phyloP scores from a whole-genome alignment of 768 basidiomycete genomes.

The Nevesoporus exiguus region DNA sequence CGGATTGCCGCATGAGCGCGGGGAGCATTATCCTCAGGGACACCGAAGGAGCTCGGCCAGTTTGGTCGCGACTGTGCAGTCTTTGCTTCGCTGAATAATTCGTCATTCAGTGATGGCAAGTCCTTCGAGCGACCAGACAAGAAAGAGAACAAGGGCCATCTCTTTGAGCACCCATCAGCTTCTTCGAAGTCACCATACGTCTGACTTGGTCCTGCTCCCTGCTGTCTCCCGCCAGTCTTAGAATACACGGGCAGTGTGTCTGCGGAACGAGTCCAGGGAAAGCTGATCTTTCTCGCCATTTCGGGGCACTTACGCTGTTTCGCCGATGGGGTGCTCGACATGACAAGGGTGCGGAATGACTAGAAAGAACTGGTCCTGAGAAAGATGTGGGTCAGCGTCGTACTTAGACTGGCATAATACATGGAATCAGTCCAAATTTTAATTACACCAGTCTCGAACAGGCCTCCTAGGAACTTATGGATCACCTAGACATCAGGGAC shows the following conservation, averaged over 20 bases:
- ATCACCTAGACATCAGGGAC: neutral
- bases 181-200: slow-evolving; percentile 9
- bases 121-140: slow-evolving; percentile 8
- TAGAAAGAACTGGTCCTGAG: neutral
- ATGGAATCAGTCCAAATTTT: slow-evolving; percentile 4
- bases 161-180: slow-evolving; percentile 1
- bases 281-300: neutral
- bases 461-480: slow-evolving; percentile 1
- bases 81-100: slow-evolving; percentile 25
- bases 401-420: neutral
- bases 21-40: slow-evolving; percentile 17
- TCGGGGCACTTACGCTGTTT: slow-evolving; percentile 7
- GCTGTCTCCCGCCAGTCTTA: neutral
- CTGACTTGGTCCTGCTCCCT: neutral
- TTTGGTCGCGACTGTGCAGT: slow-evolving; percentile 22
- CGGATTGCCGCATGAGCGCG: slow-evolving; percentile 16
- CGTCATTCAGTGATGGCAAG: slow-evolving; percentile 20
- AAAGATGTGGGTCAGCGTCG: neutral
- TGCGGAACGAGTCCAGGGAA: neutral
- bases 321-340: slow-evolving; percentile 10
- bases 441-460: slow-evolving; percentile 13
- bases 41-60: slow-evolving; percentile 22
- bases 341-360: neutral
- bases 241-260: slow-evolving; percentile 1
- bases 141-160: slow-evolving; percentile 16